A percentile compares a stretch with the other conserved stretches of the same genome.
Conservation (phyloP, 2,329 filamentous ascomycete genomes). For the Colletotrichum viniferum region DNA sequence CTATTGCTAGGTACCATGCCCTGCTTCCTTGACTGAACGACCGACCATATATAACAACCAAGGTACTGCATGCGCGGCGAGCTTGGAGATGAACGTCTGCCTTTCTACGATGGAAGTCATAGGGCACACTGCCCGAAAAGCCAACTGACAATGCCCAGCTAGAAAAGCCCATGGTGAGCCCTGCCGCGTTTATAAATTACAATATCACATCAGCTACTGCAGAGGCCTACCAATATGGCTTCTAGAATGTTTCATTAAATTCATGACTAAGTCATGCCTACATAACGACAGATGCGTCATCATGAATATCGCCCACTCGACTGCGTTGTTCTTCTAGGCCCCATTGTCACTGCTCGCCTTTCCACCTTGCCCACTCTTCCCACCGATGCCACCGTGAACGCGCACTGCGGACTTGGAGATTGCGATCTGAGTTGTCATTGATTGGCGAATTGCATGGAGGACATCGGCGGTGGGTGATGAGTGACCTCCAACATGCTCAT, state of each 20-base stretch:
- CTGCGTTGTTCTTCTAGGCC: neutral
- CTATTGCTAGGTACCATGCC: neutral
- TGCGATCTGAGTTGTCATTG: neutral
- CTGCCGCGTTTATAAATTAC: neutral
- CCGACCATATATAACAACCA: neutral
- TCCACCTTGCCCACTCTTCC: neutral
- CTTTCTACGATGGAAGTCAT: neutral
- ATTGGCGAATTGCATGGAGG: neutral
- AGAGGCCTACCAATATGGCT: neutral
- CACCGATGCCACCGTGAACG: neutral
- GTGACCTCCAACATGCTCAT: neutral
- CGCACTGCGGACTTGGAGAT: neutral
- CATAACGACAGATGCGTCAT: neutral
- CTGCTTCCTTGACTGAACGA: neutral
- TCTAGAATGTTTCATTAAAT: neutral
- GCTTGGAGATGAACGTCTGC: neutral
- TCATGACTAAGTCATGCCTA: neutral
- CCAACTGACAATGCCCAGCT: neutral
- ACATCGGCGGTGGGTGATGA: neutral
- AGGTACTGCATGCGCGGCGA: neutral
- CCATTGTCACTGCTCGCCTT: neutral
- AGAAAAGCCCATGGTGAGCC: neutral
- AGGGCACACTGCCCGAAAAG: neutral
- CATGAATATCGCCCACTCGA: neutral
- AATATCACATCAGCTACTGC: neutral